Evolutionary conservation across 2,329 filamentous ascomycete genomes (phyloP).

Genomic region (Endoconidiophora laricicola): DNA sequence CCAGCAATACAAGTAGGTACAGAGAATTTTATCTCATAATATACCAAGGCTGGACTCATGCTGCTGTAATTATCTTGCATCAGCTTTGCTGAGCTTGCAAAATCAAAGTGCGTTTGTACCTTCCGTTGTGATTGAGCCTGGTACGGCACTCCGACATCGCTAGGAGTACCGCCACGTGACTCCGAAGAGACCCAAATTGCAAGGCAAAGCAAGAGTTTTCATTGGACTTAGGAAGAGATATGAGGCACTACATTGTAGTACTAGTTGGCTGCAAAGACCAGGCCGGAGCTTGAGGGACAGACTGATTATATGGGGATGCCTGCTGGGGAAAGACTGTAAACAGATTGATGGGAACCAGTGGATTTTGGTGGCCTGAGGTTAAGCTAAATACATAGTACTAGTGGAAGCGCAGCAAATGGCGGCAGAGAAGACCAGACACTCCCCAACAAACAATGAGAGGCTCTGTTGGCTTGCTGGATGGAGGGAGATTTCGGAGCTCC

Average conservation of each 20-base stretch:
- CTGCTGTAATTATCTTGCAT: not conserved
- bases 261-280: no score
- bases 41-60: not conserved
- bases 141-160: constrained; percentile 10
- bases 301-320: not conserved
- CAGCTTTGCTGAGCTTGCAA: no score
- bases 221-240: no score
- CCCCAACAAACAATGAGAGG: not conserved
- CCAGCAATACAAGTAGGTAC: no score
- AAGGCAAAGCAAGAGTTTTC: no score
- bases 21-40: not conserved
- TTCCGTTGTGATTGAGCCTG: not conserved
- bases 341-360: not conserved
- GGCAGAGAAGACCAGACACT: not conserved
- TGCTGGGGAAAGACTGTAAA: not conserved
- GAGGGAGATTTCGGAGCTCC: not conserved
- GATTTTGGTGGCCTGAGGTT: not conserved
- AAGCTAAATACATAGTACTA: not conserved
- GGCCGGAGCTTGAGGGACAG: no score
- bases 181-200: no score
- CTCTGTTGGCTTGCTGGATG: not conserved
- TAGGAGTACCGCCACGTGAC: constrained; percentile 6
- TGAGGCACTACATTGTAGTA: no score
- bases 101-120: constrained; percentile 3
- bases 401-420: not conserved